Percentiles rank a stretch among this genome's conserved stretches.
Conservation (phyloP, 2,329 filamentous ascomycete genomes). For the Fusarium armeniacum region DNA sequence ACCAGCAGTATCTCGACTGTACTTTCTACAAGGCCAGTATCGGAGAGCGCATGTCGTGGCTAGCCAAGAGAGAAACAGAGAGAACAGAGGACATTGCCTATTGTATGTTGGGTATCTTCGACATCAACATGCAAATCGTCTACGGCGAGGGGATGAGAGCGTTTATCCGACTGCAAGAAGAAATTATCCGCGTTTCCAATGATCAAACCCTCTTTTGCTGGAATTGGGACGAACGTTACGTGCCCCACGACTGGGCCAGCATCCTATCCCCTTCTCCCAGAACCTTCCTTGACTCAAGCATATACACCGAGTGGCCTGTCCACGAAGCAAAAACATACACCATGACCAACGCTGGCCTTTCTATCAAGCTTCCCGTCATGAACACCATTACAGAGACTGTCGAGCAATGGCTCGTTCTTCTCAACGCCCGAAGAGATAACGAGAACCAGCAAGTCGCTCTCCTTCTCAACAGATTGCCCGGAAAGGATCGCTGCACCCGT, state of each 20-base stretch:
- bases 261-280: constrained; percentile 21
- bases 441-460: constrained; percentile 32
- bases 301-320: constrained; percentile 29
- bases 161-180: constrained; percentile 24
- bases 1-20: constrained; percentile 30
- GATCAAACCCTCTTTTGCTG: constrained; percentile 33
- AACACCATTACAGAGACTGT: constrained; percentile 31
- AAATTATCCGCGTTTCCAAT: constrained; percentile 30
- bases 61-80: constrained; percentile 20
- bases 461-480: constrained; percentile 11
- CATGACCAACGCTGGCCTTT: constrained; percentile 23
- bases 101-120: constrained; percentile 31
- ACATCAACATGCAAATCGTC: constrained; percentile 34
- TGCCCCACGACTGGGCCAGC: constrained; percentile 28
- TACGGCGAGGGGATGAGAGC: constrained; percentile 31
- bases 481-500: constrained; percentile 27
- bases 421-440: constrained; percentile 22
- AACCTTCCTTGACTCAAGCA: constrained; percentile 20
- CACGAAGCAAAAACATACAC: constrained; percentile 32
- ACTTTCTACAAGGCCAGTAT: constrained; percentile 32
- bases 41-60: constrained; percentile 30
- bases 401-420: constrained; percentile 30
- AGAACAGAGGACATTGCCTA: constrained; percentile 28
- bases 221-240: constrained; percentile 24
- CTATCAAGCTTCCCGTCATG: constrained; percentile 25